Base-by-base conservation (phyloP, 768 basidiomycete genomes). In the Macrolepiota fuliginosa region DNA sequence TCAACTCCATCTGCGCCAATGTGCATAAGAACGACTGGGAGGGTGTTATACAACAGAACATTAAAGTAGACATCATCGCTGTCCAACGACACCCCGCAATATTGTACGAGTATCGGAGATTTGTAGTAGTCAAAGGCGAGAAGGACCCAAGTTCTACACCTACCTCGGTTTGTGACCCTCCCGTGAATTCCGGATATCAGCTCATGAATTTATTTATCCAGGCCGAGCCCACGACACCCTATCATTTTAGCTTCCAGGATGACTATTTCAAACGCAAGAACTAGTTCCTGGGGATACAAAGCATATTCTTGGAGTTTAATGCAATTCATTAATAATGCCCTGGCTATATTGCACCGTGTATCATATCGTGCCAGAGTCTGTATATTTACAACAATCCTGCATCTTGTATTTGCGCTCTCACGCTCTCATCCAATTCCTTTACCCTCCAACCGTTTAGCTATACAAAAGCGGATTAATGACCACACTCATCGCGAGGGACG, bases 61-160 rank as follows among this genome's bases (percentile, higher is more conserved):
- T 91, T 45, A 68, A 72, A 2, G 69, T 73, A 17, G 84, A 88
- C 64, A 67, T 91, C 65, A 62, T 68, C 27, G 67, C 65, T 42
- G 82, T 90, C 77, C 87, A 89, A 65, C 71, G 73, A 47, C 89
- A 91, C 62, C 88, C 87, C n/a, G 71, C 66, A 24, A 75, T 91
- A 37, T 85, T 88, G 82, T 72, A 78, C 51, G 67, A 76, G 32
- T 86, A 87, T 67, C 82, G 91, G 27, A 83, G 91, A 27, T 92
- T 83, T 71, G 83, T 89, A 11, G 78, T 89, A 1, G 73, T 92
- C 39, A 79, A 69, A 66, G 74, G 76, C 52, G 68, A 72, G 47
- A 71, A 68, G 36, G 75, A 81, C 64, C 63, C 58, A 11, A 61
- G 63, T 32, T 62, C 67, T 42, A 58, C 66, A 55, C 63, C 57